Evolutionary conservation across 2,329 filamentous ascomycete species (phyloP).

Genomic region (Cercospora zeina): DNA sequence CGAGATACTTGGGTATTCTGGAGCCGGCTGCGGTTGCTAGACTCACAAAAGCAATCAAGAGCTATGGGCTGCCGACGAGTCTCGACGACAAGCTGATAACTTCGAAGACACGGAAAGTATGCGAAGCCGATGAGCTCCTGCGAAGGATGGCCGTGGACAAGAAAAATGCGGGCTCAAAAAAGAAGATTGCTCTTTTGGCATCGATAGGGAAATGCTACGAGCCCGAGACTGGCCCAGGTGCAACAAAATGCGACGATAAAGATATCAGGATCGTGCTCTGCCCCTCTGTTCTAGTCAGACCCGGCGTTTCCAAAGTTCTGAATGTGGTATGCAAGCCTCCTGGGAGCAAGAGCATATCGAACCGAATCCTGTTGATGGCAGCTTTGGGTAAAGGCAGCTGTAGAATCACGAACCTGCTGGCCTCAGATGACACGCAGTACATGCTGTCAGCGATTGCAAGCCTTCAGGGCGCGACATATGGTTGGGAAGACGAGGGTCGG

Average conservation of each 20-base stretch:
- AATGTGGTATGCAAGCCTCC: slow-evolving; percentile 80
- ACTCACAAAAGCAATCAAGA: slow-evolving; percentile 88
- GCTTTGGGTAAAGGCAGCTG: slow-evolving; percentile 84
- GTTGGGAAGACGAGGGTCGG: slow-evolving; percentile 93
- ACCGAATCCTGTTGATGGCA: slow-evolving; percentile 89
- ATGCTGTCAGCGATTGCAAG: slow-evolving; percentile 91
- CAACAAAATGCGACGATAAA: slow-evolving; percentile 83
- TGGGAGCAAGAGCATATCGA: slow-evolving; percentile 97
- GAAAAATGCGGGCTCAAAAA: slow-evolving; percentile 93
- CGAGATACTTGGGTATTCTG: slow-evolving; percentile 82
- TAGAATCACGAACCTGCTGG: slow-evolving; percentile 85
- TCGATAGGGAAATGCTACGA: slow-evolving; percentile 88
- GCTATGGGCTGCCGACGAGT: slow-evolving; percentile 85
- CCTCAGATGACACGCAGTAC: slow-evolving; percentile 95
- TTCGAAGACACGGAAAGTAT: slow-evolving; percentile 81
- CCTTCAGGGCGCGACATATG: slow-evolving; percentile 82
- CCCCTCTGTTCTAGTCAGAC: slow-evolving; percentile 70
- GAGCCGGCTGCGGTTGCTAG: slow-evolving; percentile 85
- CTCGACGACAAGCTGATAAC: slow-evolving; percentile 79
- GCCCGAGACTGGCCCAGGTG: slow-evolving; percentile 57
- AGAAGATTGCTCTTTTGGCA: slow-evolving; percentile 91
- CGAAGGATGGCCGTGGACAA: slow-evolving; percentile 97
- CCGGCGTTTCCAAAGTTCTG: slow-evolving; percentile 66
- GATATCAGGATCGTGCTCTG: slow-evolving; percentile 82
- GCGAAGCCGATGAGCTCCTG: slow-evolving; percentile 80